Evolutionary conservation across 2,329 filamentous ascomycete species (phyloP).

Genomic region (Aspergillus fumigatiaffinis): DNA sequence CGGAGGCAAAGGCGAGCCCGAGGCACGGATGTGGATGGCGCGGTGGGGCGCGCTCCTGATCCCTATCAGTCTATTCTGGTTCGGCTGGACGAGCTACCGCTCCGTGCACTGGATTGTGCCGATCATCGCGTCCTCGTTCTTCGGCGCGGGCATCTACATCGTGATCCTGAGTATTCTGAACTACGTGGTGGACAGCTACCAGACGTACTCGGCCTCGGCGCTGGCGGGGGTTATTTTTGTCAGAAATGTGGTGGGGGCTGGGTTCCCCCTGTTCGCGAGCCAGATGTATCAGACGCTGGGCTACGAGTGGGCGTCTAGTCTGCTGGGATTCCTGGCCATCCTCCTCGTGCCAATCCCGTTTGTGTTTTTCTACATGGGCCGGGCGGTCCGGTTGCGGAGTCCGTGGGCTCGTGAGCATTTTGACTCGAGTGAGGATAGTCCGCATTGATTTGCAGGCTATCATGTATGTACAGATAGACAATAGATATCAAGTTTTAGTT

Average conservation of each 20-base stretch:
- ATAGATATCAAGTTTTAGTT: not conserved
- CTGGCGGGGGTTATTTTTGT: conserved; percentile 74
- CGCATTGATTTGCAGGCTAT: conserved; percentile 20
- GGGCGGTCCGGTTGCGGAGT: conserved; percentile 19
- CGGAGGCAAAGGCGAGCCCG: conserved; percentile 53
- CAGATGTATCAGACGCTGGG: conserved; percentile 36
- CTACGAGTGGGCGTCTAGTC: conserved; percentile 35
- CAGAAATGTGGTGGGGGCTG: conserved; percentile 54
- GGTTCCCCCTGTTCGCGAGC: conserved; percentile 31
- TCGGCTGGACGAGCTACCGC: conserved; percentile 62
- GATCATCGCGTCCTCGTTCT: conserved; percentile 60
- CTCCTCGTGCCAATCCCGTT: conserved; percentile 37
- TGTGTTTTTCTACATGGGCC: conserved; percentile 36
- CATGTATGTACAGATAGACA: not conserved
- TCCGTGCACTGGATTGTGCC: conserved; percentile 64
- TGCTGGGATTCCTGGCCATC: conserved; percentile 37
- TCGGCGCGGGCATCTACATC: conserved; percentile 67
- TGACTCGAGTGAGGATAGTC: conserved; percentile 22
- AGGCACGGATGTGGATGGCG: conserved; percentile 64
- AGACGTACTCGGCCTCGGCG: conserved; percentile 66
- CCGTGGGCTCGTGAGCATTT: conserved; percentile 29
- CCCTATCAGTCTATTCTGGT: conserved; percentile 64
- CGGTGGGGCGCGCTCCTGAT: conserved; percentile 57
- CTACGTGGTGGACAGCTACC: conserved; percentile 71
- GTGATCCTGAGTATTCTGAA: conserved; percentile 70